Evolutionary conservation across 2,329 filamentous ascomycete genomes (phyloP), one percentile per base, ranked within the genome.

Genomic region (Ambrosiella beaveri): DNA sequence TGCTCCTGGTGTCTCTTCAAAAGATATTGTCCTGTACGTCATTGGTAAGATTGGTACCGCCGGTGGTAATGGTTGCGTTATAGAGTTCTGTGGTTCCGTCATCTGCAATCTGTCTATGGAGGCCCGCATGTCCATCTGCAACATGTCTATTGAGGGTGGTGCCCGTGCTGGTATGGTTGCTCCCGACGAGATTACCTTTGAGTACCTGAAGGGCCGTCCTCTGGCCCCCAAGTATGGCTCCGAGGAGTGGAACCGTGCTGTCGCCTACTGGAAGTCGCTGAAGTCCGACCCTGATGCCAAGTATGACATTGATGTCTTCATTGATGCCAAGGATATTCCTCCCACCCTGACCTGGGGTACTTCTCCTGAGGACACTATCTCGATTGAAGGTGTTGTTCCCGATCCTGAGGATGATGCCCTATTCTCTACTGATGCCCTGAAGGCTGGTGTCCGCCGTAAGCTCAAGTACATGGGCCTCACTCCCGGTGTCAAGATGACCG

Each of bases 61-160:
- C 62, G 93, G 91, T 69, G 93, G 93, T 65, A 97, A 85, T 59
- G 90, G 91, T 62, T 84, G 86, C 57, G 93, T 97, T 63, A 96
- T 98, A 66, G 93, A 98, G 74, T 98, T 91, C 75, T 95, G 89
- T 68, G 93, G 93, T 61, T 95, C 90, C 56, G 88, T 93, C 62
- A 96, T 98, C 68, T 83, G 88, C 64, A 74, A 73, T 62, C 76
- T 97, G 65, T 95, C 88, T 71, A 95, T 98, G 81, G 93, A 97
- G 72, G 93, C 91, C 49, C 83, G 93, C 64, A 97, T 98, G 93
- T 96, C 90, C 62, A 95, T 98, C 69, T 97, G 93, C 76, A 98
- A 98, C 75, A 97, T 97, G 93, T 89, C 90, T 12, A 96, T 97
- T 65, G 93, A 98, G 75, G 93, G 79, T 64, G 93, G 93, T 71